A percentile compares a stretch with the other conserved stretches of the same genome.
Conservation (phyloP, 2,329 filamentous ascomycete species). For the Aspergillus sp. region DNA sequence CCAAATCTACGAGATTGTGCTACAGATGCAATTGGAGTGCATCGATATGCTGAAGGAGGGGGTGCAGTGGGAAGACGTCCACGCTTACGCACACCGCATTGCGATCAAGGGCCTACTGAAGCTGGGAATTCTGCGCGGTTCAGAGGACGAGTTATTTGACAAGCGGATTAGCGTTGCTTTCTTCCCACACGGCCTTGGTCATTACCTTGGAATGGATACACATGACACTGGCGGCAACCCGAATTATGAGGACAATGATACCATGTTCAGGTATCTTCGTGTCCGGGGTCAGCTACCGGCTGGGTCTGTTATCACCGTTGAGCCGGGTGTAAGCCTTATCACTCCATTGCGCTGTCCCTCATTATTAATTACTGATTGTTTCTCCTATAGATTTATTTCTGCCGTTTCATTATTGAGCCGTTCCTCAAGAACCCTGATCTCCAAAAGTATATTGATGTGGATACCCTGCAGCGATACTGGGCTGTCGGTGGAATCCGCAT, state of each 20-base stretch:
- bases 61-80: conserved; percentile 68
- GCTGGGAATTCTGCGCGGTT: conserved; percentile 69
- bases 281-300: conserved; percentile 73
- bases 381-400: conserved; percentile 73
- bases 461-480: conserved; percentile 77
- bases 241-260: conserved; percentile 75
- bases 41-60: conserved; percentile 69
- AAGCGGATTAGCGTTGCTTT: conserved; percentile 83
- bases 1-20: conserved; percentile 74
- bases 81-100: conserved; percentile 70
- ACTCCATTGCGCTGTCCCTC: conserved; percentile 18
- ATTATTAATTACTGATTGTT: neutral
- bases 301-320: conserved; percentile 86
- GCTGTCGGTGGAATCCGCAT: conserved; percentile 89
- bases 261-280: conserved; percentile 83
- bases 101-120: conserved; percentile 69
- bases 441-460: conserved; percentile 71
- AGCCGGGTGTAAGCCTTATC: conserved; percentile 69
- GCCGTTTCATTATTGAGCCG: conserved; percentile 80
- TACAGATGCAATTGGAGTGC: conserved; percentile 76
- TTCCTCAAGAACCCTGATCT: conserved; percentile 72
- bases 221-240: conserved; percentile 81
- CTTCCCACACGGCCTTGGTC: conserved; percentile 86
- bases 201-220: conserved; percentile 90
- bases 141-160: conserved; percentile 70